Evolutionary conservation across 805 yeast species (phyloP).

Genomic region (Yamadazyma insecticola): DNA sequence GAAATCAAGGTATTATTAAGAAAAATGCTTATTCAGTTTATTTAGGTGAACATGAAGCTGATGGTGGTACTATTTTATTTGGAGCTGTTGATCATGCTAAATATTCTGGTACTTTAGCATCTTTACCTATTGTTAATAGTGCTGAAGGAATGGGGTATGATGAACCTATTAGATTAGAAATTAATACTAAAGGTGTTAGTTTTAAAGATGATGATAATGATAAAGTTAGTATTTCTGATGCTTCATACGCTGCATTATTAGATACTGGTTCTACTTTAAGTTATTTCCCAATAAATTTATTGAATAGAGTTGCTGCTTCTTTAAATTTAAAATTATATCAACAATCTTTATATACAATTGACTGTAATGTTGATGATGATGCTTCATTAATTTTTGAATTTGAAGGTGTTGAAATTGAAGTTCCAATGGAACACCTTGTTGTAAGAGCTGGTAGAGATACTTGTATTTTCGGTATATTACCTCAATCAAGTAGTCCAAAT

Average conservation of each 20-base stretch:
- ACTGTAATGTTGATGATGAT: constrained; percentile 29
- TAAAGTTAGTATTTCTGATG: constrained; percentile 12
- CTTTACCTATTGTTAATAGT: constrained; percentile 36
- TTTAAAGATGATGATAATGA: constrained; percentile 11
- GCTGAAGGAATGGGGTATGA: constrained; percentile 23
- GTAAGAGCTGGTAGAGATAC: constrained; percentile 10
- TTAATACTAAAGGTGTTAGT: constrained; percentile 40
- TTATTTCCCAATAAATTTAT: constrained; percentile 39
- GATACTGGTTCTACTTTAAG: constrained; percentile 35
- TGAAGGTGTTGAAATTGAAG: constrained; percentile 52
- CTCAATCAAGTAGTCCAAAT: constrained; percentile 9
- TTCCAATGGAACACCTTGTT: constrained; percentile 38
- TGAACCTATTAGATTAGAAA: constrained; percentile 43
- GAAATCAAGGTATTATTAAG: constrained; percentile 26
- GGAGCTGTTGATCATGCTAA: constrained; percentile 43
- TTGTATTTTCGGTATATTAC: constrained; percentile 26
- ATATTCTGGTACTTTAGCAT: constrained; percentile 27
- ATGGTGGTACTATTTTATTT: constrained; percentile 32
- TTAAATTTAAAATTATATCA: constrained; percentile 40
- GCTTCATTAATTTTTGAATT: constrained; percentile 42
- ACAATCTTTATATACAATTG: constrained; percentile 42
- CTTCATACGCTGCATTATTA: constrained; percentile 20
- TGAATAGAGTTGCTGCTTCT: constrained; percentile 30
- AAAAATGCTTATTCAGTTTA: constrained; percentile 34
- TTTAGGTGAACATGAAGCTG: constrained; percentile 21